Percentiles rank a stretch among this genome's conserved stretches.
These are phyloP conservation scores for Catharanthus roseus DNA, from an alignment of 257 asterid species.

Conservation along the genomic window DNA sequence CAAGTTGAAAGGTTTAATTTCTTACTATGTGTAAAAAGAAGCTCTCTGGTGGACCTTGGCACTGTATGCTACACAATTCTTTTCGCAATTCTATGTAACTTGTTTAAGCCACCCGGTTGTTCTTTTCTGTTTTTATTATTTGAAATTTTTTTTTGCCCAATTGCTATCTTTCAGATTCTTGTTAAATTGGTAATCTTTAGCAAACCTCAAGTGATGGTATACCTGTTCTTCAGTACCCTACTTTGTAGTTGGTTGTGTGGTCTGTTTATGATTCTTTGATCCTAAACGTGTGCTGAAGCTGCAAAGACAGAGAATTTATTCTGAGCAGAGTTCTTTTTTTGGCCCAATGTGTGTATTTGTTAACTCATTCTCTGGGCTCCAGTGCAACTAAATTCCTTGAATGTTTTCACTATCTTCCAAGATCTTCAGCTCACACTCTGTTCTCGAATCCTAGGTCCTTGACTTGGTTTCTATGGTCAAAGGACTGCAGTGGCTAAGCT, in stretches of 20 bases:
- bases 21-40: not conserved
- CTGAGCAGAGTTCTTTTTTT: not conserved
- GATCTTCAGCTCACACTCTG: not conserved
- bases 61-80: not conserved
- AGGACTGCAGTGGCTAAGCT: slow-evolving; percentile 73
- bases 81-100: not conserved
- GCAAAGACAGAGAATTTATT: not conserved
- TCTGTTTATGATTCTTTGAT: not conserved
- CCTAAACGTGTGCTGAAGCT: not conserved
- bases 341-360: too few relatives aligned
- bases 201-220: not conserved
- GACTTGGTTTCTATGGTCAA: slow-evolving; percentile 81
- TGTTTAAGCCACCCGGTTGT: not conserved
- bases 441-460: slow-evolving; percentile 44
- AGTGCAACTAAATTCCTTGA: not conserved
- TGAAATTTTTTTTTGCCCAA: too few relatives aligned
- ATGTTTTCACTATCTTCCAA: not conserved
- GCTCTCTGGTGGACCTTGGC: not conserved
- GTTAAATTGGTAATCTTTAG: not conserved
- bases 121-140: too few relatives aligned
- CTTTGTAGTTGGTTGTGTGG: not conserved
- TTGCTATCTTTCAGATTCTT: too few relatives aligned
- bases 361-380: not conserved
- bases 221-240: not conserved
- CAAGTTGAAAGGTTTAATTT: not conserved